A percentile compares a stretch with the other conserved stretches of the same genome.
phyloP scores from a whole-genome alignment of 2,329 filamentous ascomycete genomes.

The Huntiella abstrusa region DNA sequence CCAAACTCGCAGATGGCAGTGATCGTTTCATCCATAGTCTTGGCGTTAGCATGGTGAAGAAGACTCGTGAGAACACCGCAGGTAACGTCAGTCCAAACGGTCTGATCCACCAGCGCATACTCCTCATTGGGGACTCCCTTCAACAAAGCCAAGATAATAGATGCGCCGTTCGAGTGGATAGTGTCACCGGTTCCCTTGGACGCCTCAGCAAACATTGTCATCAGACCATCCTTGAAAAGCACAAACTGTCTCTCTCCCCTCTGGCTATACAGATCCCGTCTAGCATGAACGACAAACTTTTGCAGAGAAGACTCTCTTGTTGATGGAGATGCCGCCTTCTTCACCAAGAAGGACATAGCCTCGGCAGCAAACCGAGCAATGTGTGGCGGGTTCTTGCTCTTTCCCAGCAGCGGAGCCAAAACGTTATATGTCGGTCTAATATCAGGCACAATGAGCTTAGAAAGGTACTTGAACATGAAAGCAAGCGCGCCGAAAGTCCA shows the following conservation, averaged over 20 bases:
- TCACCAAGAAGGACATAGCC: slow-evolving; percentile 80
- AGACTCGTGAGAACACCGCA: slow-evolving; percentile 62
- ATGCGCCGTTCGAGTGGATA: slow-evolving; percentile 39
- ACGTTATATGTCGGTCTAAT: slow-evolving; percentile 68
- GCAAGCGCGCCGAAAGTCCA: slow-evolving; percentile 91
- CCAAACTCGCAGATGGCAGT: slow-evolving; percentile 38
- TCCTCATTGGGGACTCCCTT: slow-evolving; percentile 31
- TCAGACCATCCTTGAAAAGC: slow-evolving; percentile 70
- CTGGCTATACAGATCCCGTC: slow-evolving; percentile 43
- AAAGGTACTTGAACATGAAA: slow-evolving; percentile 94
- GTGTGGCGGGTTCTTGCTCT: slow-evolving; percentile 62
- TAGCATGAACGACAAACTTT: slow-evolving; percentile 51
- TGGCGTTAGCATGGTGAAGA: slow-evolving; percentile 60
- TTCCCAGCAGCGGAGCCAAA: slow-evolving; percentile 69
- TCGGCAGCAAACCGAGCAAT: slow-evolving; percentile 87
- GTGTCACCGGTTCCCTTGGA: slow-evolving; percentile 42
- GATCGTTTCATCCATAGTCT: slow-evolving; percentile 53
- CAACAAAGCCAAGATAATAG: slow-evolving; percentile 34
- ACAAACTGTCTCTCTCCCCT: slow-evolving; percentile 37
- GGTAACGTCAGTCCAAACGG: slow-evolving; percentile 44
- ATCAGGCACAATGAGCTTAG: slow-evolving; percentile 68
- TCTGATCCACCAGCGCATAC: slow-evolving; percentile 25
- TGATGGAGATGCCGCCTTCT: slow-evolving; percentile 66
- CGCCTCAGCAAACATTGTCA: slow-evolving; percentile 81
- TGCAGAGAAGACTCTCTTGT: slow-evolving; percentile 56